Evolutionary conservation across 208 protist genomes (phyloP), one percentile per base, ranked within the genome.

Genomic region (Angomonas ambiguus): DNA sequence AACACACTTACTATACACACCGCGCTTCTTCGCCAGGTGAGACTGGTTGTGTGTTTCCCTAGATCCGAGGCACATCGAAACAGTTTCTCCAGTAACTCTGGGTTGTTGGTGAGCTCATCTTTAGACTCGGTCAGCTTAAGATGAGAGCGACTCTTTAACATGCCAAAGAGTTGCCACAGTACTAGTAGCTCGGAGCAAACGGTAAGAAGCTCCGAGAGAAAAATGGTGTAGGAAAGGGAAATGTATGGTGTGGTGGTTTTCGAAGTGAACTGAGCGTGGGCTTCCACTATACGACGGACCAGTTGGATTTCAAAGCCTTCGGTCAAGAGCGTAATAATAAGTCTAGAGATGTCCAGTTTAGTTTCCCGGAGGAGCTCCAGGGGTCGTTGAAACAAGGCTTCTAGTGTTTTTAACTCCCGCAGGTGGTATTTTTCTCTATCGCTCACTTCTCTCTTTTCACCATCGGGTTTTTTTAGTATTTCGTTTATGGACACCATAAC

Each of bases 331-430:
- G 11, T 38, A 22, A 59, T 22, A 11, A 59, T 13, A 32, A 38
- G 34, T 59, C 13, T 35, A 31, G 25, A 32, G 25, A 35, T 13
- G 5, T 59, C 24, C 11, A 59, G 34, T 59, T 32, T 22, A 3
- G 53, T 38, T 8, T 3, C 25, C 5, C 25, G 10, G 53, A 59
- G 53, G 25, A 59, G 53, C 4, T 53, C 45, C 24, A 5, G 5
- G 4, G 45, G 45, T 5, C 45, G 45, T 53, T 53, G 45, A 27
- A 53, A 53, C 16, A 53, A 24, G 18, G 45, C 45, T 24, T 53
- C 18, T 24, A 53, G 16, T 53, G 24, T 20, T n/a, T 53, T 53
- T 53, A 53, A n/a, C 45, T 53, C 45, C 45, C 45, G 45, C 45
- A 53, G 16, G 45, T 53, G 45, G 5, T 53, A 13, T 13, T 41